Evolutionary conservation across 805 yeast genomes (phyloP), one percentile per base, ranked within the genome.

Genomic region (Candida vaughaniae): DNA sequence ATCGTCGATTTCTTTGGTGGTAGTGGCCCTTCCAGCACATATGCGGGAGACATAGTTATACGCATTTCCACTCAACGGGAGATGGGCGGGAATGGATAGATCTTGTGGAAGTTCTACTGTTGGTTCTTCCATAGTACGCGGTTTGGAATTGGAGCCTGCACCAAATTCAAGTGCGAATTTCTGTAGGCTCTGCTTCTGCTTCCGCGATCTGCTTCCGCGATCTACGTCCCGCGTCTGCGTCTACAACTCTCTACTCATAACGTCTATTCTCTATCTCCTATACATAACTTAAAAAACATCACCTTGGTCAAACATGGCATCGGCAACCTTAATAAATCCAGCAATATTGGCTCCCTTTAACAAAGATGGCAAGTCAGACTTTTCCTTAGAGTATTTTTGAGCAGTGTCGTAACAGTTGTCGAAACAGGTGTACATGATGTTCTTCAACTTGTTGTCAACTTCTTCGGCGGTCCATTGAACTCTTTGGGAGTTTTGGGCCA

Each of bases 261-360:
- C 12, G 35, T 32, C 35, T 32, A 32, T 32, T 16, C n/a, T n/a
- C 14, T 16, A 26, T 22, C 27, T 35, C 31, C 22, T 35, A 29
- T 35, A 32, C 22, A 20, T 27, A 23, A 25, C 6, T 56, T 67
- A 69, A 46, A 56, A 71, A 33, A 71, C 80, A 54, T 91, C 97
- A 74, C 98, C 99, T 69, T 87, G 96, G 77, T 77, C 95, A 62
- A 85, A 83, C 99, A 91, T 91, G 56, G 97, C 98, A 55, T 86
- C 93, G 53, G 96, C 97, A 58, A 91, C 99, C 80, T 91, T 91
- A 64, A 90, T 80, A 82, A 91, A 91, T 70, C 97, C 97, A 51
- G 98, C 97, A 74, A 91, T 83, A 83, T 91, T 91, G 58, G 98
- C 98, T 76, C 99, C 99, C 78, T 87, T 87, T 54, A 91, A 95